Percentiles rank a stretch among this genome's conserved stretches.
These are phyloP conservation scores for Alternaria triticina DNA, from an alignment of 2,329 filamentous ascomycete genomes.

Conservation along the genomic window DNA sequence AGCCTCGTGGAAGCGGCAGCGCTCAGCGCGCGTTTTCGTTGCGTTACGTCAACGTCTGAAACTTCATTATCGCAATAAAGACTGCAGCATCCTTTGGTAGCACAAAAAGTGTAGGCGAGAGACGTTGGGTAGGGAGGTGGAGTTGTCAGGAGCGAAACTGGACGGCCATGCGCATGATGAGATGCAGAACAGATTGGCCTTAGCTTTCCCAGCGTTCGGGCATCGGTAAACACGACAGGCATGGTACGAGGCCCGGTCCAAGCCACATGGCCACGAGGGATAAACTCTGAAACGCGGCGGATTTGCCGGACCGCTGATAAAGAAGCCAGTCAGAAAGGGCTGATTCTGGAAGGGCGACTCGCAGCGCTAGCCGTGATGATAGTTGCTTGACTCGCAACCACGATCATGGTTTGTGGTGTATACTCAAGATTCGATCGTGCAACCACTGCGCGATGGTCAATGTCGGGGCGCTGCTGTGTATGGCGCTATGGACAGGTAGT, in stretches of 20 bases:
- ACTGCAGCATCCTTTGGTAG: conserved; percentile 10
- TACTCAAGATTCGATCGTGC: background rate
- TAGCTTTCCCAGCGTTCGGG: conserved; percentile 10
- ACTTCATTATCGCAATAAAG: conserved; percentile 15
- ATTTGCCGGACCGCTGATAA: conserved; percentile 3
- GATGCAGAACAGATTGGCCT: conserved; percentile 7
- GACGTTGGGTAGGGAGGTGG: background rate
- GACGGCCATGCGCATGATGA: conserved; percentile 8
- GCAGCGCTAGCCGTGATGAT: conserved; percentile 2
- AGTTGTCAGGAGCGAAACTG: conserved; percentile 3
- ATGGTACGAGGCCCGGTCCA: conserved; percentile 1
- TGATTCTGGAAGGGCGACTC: background rate
- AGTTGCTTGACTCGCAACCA: conserved; percentile 4
- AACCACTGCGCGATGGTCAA: background rate
- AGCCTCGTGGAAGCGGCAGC: conserved; percentile 7
- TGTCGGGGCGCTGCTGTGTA: background rate
- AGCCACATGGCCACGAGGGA: conserved; percentile 11
- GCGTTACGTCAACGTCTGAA: conserved; percentile 13
- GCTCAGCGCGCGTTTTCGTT: conserved; percentile 19
- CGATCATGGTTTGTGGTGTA: background rate
- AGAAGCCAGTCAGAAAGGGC: background rate
- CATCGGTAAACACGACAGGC: conserved; percentile 9
- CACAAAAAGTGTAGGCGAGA: conserved; percentile 3
- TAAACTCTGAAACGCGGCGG: conserved; percentile 2
- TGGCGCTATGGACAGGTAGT: background rate